phyloP scores from a whole-genome alignment of 202 grass and related monocot species.

The Musa balbisiana region DNA sequence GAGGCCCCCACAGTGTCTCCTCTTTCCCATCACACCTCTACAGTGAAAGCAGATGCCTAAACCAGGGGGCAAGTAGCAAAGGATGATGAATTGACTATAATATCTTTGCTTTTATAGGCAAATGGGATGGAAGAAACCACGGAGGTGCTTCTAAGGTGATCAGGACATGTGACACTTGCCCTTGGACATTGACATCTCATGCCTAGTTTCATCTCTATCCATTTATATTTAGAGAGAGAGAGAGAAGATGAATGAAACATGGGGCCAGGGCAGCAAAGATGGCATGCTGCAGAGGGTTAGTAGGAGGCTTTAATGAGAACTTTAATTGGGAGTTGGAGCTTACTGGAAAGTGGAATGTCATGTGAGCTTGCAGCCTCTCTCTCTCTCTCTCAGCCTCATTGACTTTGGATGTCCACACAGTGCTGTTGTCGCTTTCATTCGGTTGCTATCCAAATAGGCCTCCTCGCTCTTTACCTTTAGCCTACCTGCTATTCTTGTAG shows the following conservation, averaged over 20 bases:
- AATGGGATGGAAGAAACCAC: constrained; percentile 8
- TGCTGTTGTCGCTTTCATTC: constrained; percentile 26
- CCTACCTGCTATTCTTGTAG: constrained; percentile 11
- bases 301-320: constrained; percentile 7
- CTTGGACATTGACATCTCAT: constrained; percentile 19
- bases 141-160: constrained; percentile 1
- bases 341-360: constrained; percentile 17
- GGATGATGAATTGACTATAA: not conserved
- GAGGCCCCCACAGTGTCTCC: not conserved
- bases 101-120: constrained; percentile 11
- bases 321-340: constrained; percentile 18
- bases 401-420: constrained; percentile 11
- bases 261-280: not conserved
- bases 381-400: constrained; percentile 14
- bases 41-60: not conserved
- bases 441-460: constrained; percentile 20
- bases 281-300: not conserved
- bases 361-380: not conserved
- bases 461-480: constrained; percentile 12
- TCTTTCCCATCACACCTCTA: constrained; percentile 11
- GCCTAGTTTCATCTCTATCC: not conserved
- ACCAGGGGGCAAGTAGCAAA: not conserved
- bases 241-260: not conserved
- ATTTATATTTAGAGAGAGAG: not conserved
- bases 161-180: constrained; percentile 18